These are phyloP conservation scores for Spathaspora sp. DNA, from an alignment of 805 yeast species.

Conservation along the genomic window DNA sequence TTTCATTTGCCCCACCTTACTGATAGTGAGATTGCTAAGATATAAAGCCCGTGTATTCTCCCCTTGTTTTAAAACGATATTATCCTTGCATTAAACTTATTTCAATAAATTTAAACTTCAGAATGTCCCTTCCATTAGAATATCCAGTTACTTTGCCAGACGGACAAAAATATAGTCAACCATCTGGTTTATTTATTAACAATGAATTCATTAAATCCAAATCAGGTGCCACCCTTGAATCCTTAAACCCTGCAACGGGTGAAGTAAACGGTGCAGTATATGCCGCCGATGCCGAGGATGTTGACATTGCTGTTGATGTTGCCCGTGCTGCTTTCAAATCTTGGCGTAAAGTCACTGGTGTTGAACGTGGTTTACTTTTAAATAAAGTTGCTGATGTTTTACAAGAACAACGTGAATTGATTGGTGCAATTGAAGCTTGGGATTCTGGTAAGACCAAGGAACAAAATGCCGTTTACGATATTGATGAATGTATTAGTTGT, in stretches of 20 bases:
- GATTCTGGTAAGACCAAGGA: constrained; percentile 46
- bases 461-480: constrained; percentile 47
- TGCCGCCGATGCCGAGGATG: constrained; percentile 40
- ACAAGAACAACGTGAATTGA: constrained; percentile 28
- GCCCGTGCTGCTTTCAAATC: constrained; percentile 36
- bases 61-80: background rate
- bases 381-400: constrained; percentile 35
- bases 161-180: constrained; percentile 49
- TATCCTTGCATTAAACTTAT: background rate
- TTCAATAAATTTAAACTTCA: background rate
- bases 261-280: constrained; percentile 40
- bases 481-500: constrained; percentile 42
- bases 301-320: constrained; percentile 37
- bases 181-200: constrained; percentile 56
- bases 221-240: constrained; percentile 34
- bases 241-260: constrained; percentile 41
- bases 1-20: background rate
- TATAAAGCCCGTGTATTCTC: background rate
- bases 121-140: constrained; percentile 31
- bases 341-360: constrained; percentile 48
- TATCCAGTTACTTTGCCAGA: constrained; percentile 44
- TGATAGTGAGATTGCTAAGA: background rate
- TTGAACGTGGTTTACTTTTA: constrained; percentile 35
- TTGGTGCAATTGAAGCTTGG: constrained; percentile 42
- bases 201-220: constrained; percentile 39